phyloP scores from a whole-genome alignment of 345 rosid genomes.

The Kandelia obovata region DNA sequence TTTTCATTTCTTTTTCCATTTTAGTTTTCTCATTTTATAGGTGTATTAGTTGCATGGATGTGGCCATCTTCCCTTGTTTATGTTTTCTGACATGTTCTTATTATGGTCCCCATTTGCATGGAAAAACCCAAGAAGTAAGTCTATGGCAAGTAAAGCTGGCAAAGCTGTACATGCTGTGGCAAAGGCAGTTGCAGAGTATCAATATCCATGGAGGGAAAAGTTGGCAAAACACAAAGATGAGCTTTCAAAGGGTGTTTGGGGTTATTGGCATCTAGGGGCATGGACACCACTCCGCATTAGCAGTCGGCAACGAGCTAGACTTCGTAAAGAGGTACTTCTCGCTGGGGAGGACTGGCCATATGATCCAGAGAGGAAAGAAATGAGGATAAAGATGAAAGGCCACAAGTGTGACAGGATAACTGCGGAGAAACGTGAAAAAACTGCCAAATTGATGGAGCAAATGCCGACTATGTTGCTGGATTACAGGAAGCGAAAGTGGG shows the following conservation, averaged over 20 bases:
- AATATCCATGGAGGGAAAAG: constrained; percentile 80
- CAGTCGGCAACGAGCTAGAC: constrained; percentile 78
- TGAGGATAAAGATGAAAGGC: constrained; percentile 80
- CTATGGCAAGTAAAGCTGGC: constrained; percentile 79
- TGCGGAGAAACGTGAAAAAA: constrained; percentile 79
- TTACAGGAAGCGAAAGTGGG: constrained; percentile 95
- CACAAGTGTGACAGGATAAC: constrained; percentile 78
- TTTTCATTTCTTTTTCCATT: no score
- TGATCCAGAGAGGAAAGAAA: constrained; percentile 86
- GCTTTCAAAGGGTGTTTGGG: constrained; percentile 83
- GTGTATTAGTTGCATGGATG: no score
- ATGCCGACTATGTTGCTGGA: constrained; percentile 82
- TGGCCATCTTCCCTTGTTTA: no score
- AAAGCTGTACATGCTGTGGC: constrained; percentile 60
- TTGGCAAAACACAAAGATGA: constrained; percentile 66
- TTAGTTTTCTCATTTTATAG: no score
- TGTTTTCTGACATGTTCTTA: background rate
- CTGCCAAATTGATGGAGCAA: constrained; percentile 75
- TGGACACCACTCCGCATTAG: constrained; percentile 90
- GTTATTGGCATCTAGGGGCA: constrained; percentile 87
- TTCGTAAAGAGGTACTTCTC: constrained; percentile 74
- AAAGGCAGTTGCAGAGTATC: constrained; percentile 53
- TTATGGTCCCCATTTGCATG: background rate
- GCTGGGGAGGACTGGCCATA: constrained; percentile 83
- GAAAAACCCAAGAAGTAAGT: constrained; percentile 1